Evolutionary conservation across 495 filamentous ascomycete genomes (phyloP).

Genomic region (Tuber umbilicatum): DNA sequence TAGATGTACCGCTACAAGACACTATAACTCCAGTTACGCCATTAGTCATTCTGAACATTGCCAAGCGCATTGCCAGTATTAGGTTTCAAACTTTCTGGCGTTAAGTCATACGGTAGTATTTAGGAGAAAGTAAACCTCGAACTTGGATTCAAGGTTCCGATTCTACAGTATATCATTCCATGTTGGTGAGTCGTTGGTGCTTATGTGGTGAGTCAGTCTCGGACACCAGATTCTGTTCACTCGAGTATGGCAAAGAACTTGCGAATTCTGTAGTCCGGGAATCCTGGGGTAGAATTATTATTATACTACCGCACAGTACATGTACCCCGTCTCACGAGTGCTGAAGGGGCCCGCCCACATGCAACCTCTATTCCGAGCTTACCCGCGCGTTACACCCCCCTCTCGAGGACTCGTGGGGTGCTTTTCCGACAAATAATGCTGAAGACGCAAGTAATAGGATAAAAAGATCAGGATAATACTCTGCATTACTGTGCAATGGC

Average conservation of each 20-base stretch:
- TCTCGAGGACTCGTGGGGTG: no score
- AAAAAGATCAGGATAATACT: no score
- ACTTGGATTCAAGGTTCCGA: not conserved
- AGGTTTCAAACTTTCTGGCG: not conserved
- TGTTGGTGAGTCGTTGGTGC: not conserved
- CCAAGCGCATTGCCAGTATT: not conserved
- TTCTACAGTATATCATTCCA: not conserved
- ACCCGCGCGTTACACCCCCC: no score
- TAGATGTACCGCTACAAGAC: not conserved
- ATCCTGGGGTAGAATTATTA: no score
- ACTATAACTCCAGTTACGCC: not conserved
- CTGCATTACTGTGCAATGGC: no score
- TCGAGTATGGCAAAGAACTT: no score
- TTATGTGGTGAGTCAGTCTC: not conserved
- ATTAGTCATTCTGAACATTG: not conserved
- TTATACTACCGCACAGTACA: no score
- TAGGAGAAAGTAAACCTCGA: not conserved
- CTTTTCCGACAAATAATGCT: no score
- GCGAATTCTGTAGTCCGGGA: not conserved
- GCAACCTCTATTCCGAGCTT: no score
- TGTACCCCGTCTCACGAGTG: no score
- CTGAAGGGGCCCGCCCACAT: no score
- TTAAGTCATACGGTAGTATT: not conserved
- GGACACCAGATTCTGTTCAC: not conserved
- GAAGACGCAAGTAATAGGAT: no score